Evolutionary conservation across 2,329 filamentous ascomycete species (phyloP).

Genomic region (Penicillium sp.): DNA sequence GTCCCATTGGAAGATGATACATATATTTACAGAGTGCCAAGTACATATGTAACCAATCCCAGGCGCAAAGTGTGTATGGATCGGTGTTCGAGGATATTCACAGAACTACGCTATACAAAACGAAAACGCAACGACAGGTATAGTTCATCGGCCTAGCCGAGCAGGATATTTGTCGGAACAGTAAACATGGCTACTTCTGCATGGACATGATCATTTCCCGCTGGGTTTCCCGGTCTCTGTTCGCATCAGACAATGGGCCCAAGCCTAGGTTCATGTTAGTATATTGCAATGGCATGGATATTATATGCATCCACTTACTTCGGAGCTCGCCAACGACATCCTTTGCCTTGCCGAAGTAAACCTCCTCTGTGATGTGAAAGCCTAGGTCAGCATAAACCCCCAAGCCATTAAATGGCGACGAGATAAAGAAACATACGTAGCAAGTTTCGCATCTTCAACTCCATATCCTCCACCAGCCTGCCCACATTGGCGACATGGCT

Average conservation of each 20-base stretch:
- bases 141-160: slow-evolving; percentile 13
- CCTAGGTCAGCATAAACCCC: slow-evolving; percentile 17
- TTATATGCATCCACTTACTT: slow-evolving; percentile 53
- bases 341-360: slow-evolving; percentile 99
- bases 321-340: slow-evolving; percentile 95
- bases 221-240: slow-evolving; percentile 80
- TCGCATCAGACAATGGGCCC: slow-evolving; percentile 77
- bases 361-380: slow-evolving; percentile 63
- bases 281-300: not conserved
- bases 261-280: slow-evolving; percentile 51
- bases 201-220: slow-evolving; percentile 76
- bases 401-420: not conserved
- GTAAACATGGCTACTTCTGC: slow-evolving; percentile 35
- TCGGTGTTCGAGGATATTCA: slow-evolving; percentile 13
- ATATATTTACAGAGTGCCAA: not conserved
- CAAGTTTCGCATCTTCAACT: slow-evolving; percentile 97
- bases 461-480: slow-evolving; percentile 95
- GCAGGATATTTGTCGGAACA: slow-evolving; percentile 4
- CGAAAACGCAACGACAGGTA: slow-evolving; percentile 12
- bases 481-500: slow-evolving; percentile 96
- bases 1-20: slow-evolving; percentile 11
- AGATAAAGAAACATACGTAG: slow-evolving; percentile 54
- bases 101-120: slow-evolving; percentile 22
- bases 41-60: not conserved
- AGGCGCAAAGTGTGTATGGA: not conserved